Percentiles rank a stretch among this genome's conserved stretches.
phyloP scores from a whole-genome alignment of 208 protist species.

The Entamoeba moshkovskii region DNA sequence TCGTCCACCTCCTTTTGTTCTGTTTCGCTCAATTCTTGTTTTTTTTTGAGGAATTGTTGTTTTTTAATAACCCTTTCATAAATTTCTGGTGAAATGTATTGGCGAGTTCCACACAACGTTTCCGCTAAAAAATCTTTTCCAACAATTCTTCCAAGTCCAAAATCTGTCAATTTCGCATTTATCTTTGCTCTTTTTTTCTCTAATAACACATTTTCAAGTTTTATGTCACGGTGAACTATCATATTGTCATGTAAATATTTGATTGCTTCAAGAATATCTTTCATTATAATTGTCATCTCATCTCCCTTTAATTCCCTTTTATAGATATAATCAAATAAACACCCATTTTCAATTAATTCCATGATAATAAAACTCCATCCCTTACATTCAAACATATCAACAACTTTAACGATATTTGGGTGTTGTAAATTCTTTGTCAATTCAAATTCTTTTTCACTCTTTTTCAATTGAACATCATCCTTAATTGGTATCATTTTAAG shows the following conservation, averaged over 20 bases:
- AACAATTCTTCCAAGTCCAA: not conserved
- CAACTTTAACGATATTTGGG: not conserved
- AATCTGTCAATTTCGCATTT: not conserved
- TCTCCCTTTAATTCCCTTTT: not conserved
- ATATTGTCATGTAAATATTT: not conserved
- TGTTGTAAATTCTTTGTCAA: not conserved
- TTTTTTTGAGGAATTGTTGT: not conserved
- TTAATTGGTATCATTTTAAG: not conserved
- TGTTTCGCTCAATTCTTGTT: not conserved
- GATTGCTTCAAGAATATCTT: not conserved
- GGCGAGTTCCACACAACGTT: not conserved
- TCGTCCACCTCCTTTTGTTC: not conserved
- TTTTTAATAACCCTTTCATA: not conserved
- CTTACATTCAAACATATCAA: not conserved
- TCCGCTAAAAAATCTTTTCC: not conserved
- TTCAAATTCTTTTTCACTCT: not conserved
- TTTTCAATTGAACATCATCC: not conserved
- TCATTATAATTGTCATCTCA: not conserved
- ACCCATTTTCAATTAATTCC: not conserved
- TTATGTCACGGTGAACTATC: not conserved
- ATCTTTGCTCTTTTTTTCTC: not conserved
- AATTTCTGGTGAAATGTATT: not conserved
- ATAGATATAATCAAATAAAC: not conserved
- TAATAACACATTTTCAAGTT: not conserved
- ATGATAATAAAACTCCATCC: not conserved